Conservation (phyloP, 1,139 yeast species). For the Blastobotrys malaysiensis region DNA sequence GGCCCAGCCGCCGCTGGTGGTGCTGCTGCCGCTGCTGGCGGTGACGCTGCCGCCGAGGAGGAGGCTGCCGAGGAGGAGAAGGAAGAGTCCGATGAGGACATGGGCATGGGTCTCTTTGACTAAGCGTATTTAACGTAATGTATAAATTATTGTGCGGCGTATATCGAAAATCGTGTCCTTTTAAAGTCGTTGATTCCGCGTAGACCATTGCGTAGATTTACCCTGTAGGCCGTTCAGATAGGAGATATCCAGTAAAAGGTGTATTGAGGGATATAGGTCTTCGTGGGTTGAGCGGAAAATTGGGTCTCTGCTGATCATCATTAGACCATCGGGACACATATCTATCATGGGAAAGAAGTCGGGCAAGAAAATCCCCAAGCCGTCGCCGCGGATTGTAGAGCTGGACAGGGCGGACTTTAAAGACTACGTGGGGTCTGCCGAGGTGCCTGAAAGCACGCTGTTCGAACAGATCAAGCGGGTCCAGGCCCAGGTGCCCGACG, state of each 20-base stretch:
- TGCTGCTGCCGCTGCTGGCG: conserved; percentile 57
- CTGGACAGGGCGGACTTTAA: conserved; percentile 20
- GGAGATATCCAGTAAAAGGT: not conserved
- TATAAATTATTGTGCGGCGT: not conserved
- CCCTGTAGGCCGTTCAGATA: too few relatives aligned
- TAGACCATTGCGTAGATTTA: too few relatives aligned
- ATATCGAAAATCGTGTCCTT: too few relatives aligned
- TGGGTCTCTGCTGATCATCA: too few relatives aligned
- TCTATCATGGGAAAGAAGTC: not conserved
- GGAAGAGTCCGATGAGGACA: conserved; percentile 36
- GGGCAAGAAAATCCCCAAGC: conserved; percentile 4
- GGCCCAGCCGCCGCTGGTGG: conserved; percentile 53
- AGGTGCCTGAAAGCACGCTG: conserved; percentile 26
- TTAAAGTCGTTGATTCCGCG: too few relatives aligned
- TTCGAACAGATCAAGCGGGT: conserved; percentile 27
- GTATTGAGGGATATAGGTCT: too few relatives aligned
- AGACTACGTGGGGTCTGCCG: conserved; percentile 22
- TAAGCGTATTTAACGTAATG: conserved; percentile 18
- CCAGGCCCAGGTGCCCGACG: conserved; percentile 13
- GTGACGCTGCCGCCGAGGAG: conserved; percentile 58
- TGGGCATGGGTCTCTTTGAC: conserved; percentile 39
- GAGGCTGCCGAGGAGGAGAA: conserved; percentile 29
- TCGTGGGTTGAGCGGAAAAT: too few relatives aligned
- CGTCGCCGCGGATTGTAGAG: conserved; percentile 21
- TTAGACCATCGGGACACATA: too few relatives aligned